These are phyloP conservation scores for Candida gigantensis DNA, from an alignment of 1,139 yeast species.

Conservation along the genomic window DNA sequence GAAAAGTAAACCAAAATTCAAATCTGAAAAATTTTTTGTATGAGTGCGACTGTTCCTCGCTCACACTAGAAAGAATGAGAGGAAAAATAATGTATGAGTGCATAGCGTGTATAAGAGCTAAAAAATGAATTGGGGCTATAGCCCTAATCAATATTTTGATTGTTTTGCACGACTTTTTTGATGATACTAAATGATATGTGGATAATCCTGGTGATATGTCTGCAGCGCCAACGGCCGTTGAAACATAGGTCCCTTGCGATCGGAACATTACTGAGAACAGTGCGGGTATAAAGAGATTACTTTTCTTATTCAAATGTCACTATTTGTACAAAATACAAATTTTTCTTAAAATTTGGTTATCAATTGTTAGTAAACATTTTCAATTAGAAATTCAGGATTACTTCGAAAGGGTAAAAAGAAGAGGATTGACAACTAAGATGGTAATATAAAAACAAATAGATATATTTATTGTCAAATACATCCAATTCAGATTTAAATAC, in stretches of 20 bases:
- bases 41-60: slow-evolving; percentile 5
- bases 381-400: too few relatives aligned
- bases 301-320: too few relatives aligned
- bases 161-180: background rate
- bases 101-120: slow-evolving; percentile 1
- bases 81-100: background rate
- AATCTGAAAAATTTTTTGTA: slow-evolving; percentile 13
- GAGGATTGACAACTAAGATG: too few relatives aligned
- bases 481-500: too few relatives aligned
- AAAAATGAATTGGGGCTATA: slow-evolving; percentile 5
- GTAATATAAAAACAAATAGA: background rate
- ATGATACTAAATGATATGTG: too few relatives aligned
- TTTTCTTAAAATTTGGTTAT: background rate
- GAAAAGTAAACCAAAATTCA: slow-evolving; percentile 10
- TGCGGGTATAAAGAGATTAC: too few relatives aligned
- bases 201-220: background rate
- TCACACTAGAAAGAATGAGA: background rate
- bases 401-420: too few relatives aligned
- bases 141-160: slow-evolving; percentile 2
- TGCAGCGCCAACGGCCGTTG: background rate
- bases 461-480: too few relatives aligned
- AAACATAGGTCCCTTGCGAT: background rate
- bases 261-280: too few relatives aligned
- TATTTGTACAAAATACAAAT: too few relatives aligned
- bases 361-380: background rate